These are phyloP conservation scores for Cladosporium oxysporum DNA, from an alignment of 2,329 filamentous ascomycete genomes.

Conservation along the genomic window DNA sequence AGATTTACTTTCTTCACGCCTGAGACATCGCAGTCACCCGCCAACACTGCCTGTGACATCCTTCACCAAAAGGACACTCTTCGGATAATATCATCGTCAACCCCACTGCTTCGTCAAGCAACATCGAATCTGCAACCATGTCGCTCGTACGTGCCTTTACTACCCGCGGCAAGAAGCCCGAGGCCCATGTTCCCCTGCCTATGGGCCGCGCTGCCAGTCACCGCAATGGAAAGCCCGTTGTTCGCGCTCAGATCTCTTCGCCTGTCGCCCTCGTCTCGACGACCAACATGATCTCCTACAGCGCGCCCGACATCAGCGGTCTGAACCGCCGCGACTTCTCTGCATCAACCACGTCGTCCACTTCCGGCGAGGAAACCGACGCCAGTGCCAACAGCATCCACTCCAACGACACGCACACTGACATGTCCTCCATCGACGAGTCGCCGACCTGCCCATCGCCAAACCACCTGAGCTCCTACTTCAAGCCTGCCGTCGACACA, in stretches of 20 bases:
- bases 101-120: conserved; percentile 13
- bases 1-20: conserved; percentile 15
- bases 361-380: conserved; percentile 74
- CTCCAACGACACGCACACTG: conserved; percentile 65
- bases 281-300: conserved; percentile 95
- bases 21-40: conserved; percentile 16
- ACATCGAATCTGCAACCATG: conserved; percentile 39
- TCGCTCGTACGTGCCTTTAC: conserved; percentile 73
- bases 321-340: conserved; percentile 31
- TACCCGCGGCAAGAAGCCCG: conserved; percentile 63
- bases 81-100: not conserved
- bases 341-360: conserved; percentile 52
- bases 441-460: conserved; percentile 52
- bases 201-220: conserved; percentile 49
- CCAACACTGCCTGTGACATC: conserved; percentile 3
- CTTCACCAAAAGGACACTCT: not conserved
- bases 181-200: conserved; percentile 33
- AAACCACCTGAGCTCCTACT: conserved; percentile 60
- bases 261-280: conserved; percentile 88
- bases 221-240: conserved; percentile 48
- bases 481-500: conserved; percentile 51
- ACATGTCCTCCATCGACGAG: conserved; percentile 57
- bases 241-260: conserved; percentile 77
- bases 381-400: conserved; percentile 53
- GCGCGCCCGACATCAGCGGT: conserved; percentile 74